A percentile compares a stretch with the other conserved stretches of the same genome.
Evolutionary conservation across 192 early-diverging fungal genomes (phyloP).

Genomic region (Cladochytrium replicatum): DNA sequence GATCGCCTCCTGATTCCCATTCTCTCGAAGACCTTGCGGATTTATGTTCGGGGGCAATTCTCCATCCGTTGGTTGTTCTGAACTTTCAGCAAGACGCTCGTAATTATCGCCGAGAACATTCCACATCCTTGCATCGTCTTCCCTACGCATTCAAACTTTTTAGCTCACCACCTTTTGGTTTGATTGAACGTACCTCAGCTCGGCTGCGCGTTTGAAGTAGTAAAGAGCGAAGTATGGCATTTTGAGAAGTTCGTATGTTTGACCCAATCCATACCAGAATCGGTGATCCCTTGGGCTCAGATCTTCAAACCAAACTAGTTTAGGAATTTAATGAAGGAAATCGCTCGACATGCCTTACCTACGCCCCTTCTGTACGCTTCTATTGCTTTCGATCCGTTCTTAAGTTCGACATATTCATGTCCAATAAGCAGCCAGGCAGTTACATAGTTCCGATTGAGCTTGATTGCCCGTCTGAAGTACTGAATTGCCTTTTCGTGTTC

Average conservation of each 20-base stretch:
- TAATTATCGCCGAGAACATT: conserved; percentile 63
- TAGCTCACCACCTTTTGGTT: not conserved
- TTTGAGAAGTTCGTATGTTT: conserved; percentile 77
- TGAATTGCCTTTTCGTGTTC: conserved; percentile 79
- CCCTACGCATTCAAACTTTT: conserved; percentile 25
- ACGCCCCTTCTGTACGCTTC: conserved; percentile 80
- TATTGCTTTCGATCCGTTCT: conserved; percentile 78
- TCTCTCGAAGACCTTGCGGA: no score
- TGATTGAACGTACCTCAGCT: conserved; percentile 43
- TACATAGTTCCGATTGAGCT: conserved; percentile 65
- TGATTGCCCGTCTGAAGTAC: conserved; percentile 75
- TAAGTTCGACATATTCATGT: conserved; percentile 88
- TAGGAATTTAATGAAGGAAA: not conserved
- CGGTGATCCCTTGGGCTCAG: conserved; percentile 70
- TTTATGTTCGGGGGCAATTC: no score
- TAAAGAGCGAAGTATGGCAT: conserved; percentile 71
- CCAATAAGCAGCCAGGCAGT: conserved; percentile 89
- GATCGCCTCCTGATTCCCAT: conserved; percentile 47
- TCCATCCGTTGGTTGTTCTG: no score
- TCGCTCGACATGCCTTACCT: conserved; percentile 27
- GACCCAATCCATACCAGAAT: conserved; percentile 88
- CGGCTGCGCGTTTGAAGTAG: conserved; percentile 69
- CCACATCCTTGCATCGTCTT: conserved; percentile 85
- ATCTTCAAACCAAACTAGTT: conserved; percentile 29
- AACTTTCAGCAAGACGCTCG: conserved; percentile 37